Evolutionary conservation across 345 rosid species (phyloP).

Genomic region (Eucalyptus grandis): DNA sequence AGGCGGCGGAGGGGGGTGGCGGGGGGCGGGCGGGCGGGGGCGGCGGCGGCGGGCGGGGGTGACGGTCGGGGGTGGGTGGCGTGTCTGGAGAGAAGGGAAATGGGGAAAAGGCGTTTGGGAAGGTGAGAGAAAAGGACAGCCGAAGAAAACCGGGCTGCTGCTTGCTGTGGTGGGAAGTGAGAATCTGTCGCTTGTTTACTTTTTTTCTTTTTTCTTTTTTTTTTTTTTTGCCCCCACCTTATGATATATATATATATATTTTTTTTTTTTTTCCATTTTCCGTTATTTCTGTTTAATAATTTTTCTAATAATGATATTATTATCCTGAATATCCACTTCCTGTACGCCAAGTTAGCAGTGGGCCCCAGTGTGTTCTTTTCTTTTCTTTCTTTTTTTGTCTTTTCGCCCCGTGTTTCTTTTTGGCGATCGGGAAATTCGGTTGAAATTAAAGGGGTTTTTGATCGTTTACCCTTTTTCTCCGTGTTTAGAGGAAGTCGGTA

Average conservation of each 20-base stretch:
- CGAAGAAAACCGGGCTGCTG: background rate
- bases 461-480: background rate
- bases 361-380: background rate
- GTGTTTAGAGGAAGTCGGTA: background rate
- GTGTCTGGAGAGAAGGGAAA: background rate
- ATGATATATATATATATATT: background rate
- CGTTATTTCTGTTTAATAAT: background rate
- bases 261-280: background rate
- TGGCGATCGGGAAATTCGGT: background rate
- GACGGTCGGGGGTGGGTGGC: background rate
- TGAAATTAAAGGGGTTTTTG: background rate
- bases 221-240: background rate
- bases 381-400: background rate
- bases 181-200: background rate
- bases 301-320: background rate
- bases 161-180: background rate
- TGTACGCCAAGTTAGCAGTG: background rate
- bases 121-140: background rate
- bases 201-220: rapidly evolving
- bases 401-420: background rate
- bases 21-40: background rate
- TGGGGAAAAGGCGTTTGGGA: background rate
- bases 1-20: background rate
- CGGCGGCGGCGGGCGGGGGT: background rate
- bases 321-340: background rate